Conservation (phyloP, 495 filamentous ascomycete species). For the Penicillium pulvis region DNA sequence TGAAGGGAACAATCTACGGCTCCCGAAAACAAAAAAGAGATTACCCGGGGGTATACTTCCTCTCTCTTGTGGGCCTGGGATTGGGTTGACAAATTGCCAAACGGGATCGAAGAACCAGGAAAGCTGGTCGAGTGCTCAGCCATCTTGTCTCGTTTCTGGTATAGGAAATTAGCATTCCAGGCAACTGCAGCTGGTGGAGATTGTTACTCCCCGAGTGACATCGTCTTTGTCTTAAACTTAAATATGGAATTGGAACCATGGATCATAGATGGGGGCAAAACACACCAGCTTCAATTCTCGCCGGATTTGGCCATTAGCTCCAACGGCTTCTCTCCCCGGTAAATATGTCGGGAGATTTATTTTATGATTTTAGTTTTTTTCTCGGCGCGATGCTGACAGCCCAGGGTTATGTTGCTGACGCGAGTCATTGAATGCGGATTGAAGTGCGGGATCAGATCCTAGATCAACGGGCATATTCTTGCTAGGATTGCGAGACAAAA, state of each 20-base stretch:
- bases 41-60: not conserved
- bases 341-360: not conserved
- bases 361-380: not conserved
- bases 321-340: constrained; percentile 1
- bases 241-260: constrained; percentile 12
- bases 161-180: not conserved
- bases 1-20: not conserved
- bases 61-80: not conserved
- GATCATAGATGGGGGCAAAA: constrained; percentile 10
- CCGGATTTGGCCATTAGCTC: not conserved
- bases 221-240: constrained; percentile 21
- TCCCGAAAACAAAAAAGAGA: not conserved
- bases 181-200: constrained; percentile 5
- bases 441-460: constrained; percentile 21
- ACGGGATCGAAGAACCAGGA: not conserved
- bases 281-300: not conserved
- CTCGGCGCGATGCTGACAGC: constrained; percentile 1
- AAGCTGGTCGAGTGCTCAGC: not conserved
- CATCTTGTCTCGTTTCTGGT: not conserved
- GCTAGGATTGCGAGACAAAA: constrained; percentile 17
- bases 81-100: not conserved
- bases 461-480: constrained; percentile 26
- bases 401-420: constrained; percentile 8
- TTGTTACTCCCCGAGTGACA: constrained; percentile 8
- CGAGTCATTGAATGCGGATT: constrained; percentile 12